Evolutionary conservation across 495 filamentous ascomycete species (phyloP).

Genomic region (Trichoderma asperelloides): DNA sequence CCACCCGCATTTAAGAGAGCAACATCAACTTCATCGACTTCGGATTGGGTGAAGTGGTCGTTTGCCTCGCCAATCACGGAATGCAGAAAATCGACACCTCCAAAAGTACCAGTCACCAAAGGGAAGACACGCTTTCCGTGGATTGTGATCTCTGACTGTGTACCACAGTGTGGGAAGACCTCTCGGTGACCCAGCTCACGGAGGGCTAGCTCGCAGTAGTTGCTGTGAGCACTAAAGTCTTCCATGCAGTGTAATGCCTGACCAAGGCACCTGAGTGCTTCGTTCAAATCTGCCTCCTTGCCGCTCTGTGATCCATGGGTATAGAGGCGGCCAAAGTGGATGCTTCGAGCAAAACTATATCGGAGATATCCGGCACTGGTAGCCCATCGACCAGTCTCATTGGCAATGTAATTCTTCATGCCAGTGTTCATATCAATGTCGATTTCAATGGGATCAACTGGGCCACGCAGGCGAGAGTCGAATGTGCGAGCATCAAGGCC

Average conservation of each 20-base stretch:
- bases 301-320: slow-evolving; percentile 61
- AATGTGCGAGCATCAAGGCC: slow-evolving; percentile 75
- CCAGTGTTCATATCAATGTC: slow-evolving; percentile 76
- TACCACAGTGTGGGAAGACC: slow-evolving; percentile 84
- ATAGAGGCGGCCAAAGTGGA: slow-evolving; percentile 85
- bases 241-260: slow-evolving; percentile 91
- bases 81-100: slow-evolving; percentile 92
- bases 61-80: slow-evolving; percentile 93
- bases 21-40: slow-evolving; percentile 80
- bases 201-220: slow-evolving; percentile 82
- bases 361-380: slow-evolving; percentile 87
- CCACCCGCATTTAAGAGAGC: slow-evolving; percentile 52
- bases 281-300: slow-evolving; percentile 77
- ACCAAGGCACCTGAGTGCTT: slow-evolving; percentile 77
- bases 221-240: slow-evolving; percentile 92
- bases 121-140: slow-evolving; percentile 71
- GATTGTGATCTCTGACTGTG: slow-evolving; percentile 60
- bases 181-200: slow-evolving; percentile 74
- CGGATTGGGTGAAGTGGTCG: slow-evolving; percentile 91
- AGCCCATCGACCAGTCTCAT: slow-evolving; percentile 74
- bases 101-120: slow-evolving; percentile 83
- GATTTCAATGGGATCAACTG: slow-evolving; percentile 64
- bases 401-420: slow-evolving; percentile 99
- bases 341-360: slow-evolving; percentile 71
- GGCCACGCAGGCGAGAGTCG: slow-evolving; percentile 74